Evolutionary conservation across 1,284 basidiomycete genomes (phyloP).

Genomic region (Trichosporon asahii): DNA sequence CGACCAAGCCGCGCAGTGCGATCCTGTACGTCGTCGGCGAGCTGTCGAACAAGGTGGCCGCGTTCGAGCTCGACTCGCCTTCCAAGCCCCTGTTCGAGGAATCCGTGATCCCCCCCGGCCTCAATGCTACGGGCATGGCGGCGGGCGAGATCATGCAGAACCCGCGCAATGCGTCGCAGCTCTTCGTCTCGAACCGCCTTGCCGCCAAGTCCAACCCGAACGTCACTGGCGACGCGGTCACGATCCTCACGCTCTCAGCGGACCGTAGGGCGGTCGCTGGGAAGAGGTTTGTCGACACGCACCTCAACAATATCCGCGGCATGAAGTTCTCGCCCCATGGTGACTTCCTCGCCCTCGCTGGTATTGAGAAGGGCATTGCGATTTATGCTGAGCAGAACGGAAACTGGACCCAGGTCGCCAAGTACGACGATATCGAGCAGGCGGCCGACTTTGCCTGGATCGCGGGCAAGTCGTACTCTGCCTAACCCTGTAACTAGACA

Average conservation of each 20-base stretch:
- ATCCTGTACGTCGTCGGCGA: constrained; percentile 7
- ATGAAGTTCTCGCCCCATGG: not conserved
- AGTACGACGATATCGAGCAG: not conserved
- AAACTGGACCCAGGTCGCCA: not conserved
- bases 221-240: not conserved
- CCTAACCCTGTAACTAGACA: not conserved
- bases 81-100: not conserved
- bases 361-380: not conserved
- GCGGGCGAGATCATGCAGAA: constrained; percentile 4
- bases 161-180: not conserved
- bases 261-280: not conserved
- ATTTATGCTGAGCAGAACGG: not conserved
- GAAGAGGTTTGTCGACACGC: not conserved
- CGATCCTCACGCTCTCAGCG: not conserved
- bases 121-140: not conserved
- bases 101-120: not conserved
- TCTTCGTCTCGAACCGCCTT: constrained; percentile 8
- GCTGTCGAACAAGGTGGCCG: not conserved
- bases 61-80: not conserved
- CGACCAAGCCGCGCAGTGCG: not conserved
- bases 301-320: constrained; percentile 1
- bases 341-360: constrained; percentile 2
- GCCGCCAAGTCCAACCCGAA: not conserved
- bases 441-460: constrained; percentile 9
- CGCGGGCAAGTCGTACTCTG: not conserved